Evolutionary conservation across 192 early-diverging fungal genomes (phyloP).

Genomic region (Chytriomyces sp.): DNA sequence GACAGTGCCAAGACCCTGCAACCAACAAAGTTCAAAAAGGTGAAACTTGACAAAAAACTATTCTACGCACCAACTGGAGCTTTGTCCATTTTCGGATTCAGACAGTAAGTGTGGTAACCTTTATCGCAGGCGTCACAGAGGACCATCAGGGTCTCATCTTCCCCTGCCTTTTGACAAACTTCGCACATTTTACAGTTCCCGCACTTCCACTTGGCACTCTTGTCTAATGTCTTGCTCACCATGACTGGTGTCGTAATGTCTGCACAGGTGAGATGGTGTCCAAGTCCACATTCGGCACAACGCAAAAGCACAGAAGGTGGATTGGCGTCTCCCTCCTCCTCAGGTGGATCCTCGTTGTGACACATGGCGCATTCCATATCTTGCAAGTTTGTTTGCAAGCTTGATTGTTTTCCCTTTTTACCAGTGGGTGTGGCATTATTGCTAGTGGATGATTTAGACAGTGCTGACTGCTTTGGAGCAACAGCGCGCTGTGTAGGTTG

Average conservation of each 20-base stretch:
- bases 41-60: background rate
- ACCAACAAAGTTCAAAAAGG: background rate
- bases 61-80: slow-evolving; percentile 49
- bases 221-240: slow-evolving; percentile 41
- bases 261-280: slow-evolving; percentile 49
- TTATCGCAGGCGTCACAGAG: slow-evolving; percentile 63
- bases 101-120: slow-evolving; percentile 57
- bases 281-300: slow-evolving; percentile 20
- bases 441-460: background rate
- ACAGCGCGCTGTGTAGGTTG: background rate
- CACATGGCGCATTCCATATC: slow-evolving; percentile 30
- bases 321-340: slow-evolving; percentile 14
- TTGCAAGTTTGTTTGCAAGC: slow-evolving; percentile 5
- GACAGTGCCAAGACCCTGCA: slow-evolving; percentile 52
- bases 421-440: background rate
- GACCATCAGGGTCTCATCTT: slow-evolving; percentile 52
- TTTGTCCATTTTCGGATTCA: slow-evolving; percentile 46
- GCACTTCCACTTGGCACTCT: slow-evolving; percentile 51
- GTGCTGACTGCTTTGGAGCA: background rate
- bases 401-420: background rate
- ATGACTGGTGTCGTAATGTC: slow-evolving; percentile 50
- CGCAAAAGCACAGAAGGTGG: slow-evolving; percentile 12
- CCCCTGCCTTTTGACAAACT: slow-evolving; percentile 49
- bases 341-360: slow-evolving; percentile 15
- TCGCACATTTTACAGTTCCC: slow-evolving; percentile 55